Conservation (phyloP, 1,139 yeast genomes). For the Magnusiomyces paraingens region DNA sequence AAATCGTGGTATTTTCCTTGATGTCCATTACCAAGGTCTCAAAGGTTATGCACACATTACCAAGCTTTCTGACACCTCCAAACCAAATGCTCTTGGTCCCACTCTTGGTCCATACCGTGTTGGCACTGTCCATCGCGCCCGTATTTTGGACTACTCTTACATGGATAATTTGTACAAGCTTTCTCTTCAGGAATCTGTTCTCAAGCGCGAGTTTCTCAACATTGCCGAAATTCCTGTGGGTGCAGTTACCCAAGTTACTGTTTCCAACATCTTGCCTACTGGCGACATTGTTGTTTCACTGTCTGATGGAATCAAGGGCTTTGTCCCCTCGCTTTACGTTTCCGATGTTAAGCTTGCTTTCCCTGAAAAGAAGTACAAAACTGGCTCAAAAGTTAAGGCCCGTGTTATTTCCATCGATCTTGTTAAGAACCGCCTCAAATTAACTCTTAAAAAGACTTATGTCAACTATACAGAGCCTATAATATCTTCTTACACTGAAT, state of each 20-base stretch:
- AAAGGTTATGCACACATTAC: constrained; percentile 48
- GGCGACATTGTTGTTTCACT: constrained; percentile 66
- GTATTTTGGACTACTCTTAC: constrained; percentile 63
- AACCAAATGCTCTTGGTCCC: constrained; percentile 37
- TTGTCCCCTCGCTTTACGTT: constrained; percentile 69
- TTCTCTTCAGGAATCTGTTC: constrained; percentile 58
- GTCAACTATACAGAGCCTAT: constrained; percentile 55
- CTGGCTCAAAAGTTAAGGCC: constrained; percentile 72
- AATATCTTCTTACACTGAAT: constrained; percentile 47
- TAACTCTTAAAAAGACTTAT: constrained; percentile 79
- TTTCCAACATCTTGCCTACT: constrained; percentile 58
- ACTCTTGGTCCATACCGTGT: constrained; percentile 38
- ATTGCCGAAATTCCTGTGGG: constrained; percentile 74
- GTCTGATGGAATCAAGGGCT: constrained; percentile 62
- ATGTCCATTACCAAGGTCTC: constrained; percentile 6
- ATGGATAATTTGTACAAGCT: constrained; percentile 62
- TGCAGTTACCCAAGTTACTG: constrained; percentile 40
- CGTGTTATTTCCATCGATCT: constrained; percentile 46
- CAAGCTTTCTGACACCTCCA: constrained; percentile 49
- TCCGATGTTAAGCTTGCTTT: constrained; percentile 78
- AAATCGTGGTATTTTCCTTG: constrained; percentile 33
- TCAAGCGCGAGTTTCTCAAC: constrained; percentile 60
- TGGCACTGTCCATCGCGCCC: constrained; percentile 67
- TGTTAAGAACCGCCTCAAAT: constrained; percentile 41
- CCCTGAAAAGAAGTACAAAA: constrained; percentile 88